phyloP scores from a whole-genome alignment of 2,329 filamentous ascomycete genomes.

The Penicillium sp. region DNA sequence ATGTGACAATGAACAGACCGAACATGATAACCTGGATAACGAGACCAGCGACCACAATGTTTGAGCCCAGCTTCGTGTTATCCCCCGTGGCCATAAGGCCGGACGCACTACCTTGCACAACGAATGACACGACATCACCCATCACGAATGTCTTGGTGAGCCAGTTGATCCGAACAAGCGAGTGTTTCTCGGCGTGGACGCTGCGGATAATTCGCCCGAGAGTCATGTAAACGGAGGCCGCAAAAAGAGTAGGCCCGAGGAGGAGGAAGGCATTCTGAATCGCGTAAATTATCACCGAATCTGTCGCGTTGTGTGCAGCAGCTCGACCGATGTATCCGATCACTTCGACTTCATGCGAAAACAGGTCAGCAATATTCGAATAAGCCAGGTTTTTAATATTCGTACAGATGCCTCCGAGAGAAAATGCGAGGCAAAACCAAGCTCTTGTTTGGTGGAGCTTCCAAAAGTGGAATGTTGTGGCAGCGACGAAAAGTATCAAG shows the following conservation, averaged over 20 bases:
- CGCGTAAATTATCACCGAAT: slow-evolving; percentile 27
- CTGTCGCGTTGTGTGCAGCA: slow-evolving; percentile 16
- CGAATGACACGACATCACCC: slow-evolving; percentile 39
- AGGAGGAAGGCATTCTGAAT: slow-evolving; percentile 42
- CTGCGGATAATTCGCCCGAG: slow-evolving; percentile 41
- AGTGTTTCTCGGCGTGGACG: slow-evolving; percentile 35
- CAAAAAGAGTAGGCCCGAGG: slow-evolving; percentile 43
- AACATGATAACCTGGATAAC: slow-evolving; percentile 23
- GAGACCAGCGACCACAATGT: slow-evolving; percentile 20
- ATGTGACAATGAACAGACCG: slow-evolving; percentile 19
- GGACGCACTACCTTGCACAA: not conserved
- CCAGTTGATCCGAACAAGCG: slow-evolving; percentile 38
- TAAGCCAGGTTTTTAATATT: not conserved
- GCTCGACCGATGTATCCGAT: slow-evolving; percentile 21
- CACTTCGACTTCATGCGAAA: slow-evolving; percentile 28
- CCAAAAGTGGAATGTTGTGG: slow-evolving; percentile 10
- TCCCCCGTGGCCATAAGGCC: slow-evolving; percentile 31
- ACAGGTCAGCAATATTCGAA: not conserved
- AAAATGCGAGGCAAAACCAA: slow-evolving; percentile 9
- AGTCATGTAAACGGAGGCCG: slow-evolving; percentile 45
- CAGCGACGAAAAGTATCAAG: slow-evolving; percentile 5
- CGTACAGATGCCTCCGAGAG: slow-evolving; percentile 7
- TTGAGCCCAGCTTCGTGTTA: slow-evolving; percentile 15
- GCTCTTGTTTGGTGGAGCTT: slow-evolving; percentile 6
- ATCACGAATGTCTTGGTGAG: slow-evolving; percentile 43